phyloP scores from a whole-genome alignment of 768 basidiomycete species.

The Pholiota microspora region DNA sequence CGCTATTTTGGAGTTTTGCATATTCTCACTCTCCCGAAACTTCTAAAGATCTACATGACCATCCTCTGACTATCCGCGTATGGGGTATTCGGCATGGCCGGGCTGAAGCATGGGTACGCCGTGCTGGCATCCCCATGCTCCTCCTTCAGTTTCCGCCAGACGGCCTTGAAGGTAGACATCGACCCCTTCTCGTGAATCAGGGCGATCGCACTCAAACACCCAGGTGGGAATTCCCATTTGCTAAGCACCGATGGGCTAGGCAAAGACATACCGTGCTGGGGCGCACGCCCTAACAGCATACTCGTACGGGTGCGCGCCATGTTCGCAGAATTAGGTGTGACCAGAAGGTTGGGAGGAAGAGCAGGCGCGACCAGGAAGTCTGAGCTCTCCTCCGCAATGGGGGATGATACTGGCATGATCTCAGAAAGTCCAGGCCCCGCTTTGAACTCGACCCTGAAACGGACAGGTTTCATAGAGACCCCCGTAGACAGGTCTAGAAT shows the following conservation, averaged over 20 bases:
- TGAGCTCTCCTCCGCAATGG: slow-evolving; percentile 21
- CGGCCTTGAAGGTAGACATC: slow-evolving; percentile 76
- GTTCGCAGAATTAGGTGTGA: slow-evolving; percentile 16
- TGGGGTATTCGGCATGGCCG: slow-evolving; percentile 38
- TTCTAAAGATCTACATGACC: slow-evolving; percentile 3
- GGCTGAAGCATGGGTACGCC: slow-evolving; percentile 37
- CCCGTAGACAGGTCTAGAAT: slow-evolving; percentile 35
- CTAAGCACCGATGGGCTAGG: slow-evolving; percentile 14
- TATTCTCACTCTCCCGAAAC: not conserved
- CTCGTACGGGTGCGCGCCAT: slow-evolving; percentile 20
- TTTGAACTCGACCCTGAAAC: slow-evolving; percentile 81
- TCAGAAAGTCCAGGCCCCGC: slow-evolving; percentile 12
- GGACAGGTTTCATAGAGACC: slow-evolving; percentile 65
- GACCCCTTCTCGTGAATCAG: slow-evolving; percentile 91
- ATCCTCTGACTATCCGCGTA: slow-evolving; percentile 40
- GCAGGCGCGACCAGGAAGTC: too few species aligned
- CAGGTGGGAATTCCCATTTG: slow-evolving; percentile 32
- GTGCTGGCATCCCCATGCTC: slow-evolving; percentile 50
- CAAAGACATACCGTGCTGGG: slow-evolving; percentile 19
- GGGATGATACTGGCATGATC: slow-evolving; percentile 1
- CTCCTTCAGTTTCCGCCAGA: slow-evolving; percentile 71
- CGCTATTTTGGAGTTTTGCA: not conserved
- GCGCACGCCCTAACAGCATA: slow-evolving; percentile 21
- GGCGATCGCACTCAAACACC: slow-evolving; percentile 59
- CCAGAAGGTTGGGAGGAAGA: slow-evolving; percentile 15